Base-by-base conservation (phyloP, 768 basidiomycete species). In the Hygrocybe coccinea region DNA sequence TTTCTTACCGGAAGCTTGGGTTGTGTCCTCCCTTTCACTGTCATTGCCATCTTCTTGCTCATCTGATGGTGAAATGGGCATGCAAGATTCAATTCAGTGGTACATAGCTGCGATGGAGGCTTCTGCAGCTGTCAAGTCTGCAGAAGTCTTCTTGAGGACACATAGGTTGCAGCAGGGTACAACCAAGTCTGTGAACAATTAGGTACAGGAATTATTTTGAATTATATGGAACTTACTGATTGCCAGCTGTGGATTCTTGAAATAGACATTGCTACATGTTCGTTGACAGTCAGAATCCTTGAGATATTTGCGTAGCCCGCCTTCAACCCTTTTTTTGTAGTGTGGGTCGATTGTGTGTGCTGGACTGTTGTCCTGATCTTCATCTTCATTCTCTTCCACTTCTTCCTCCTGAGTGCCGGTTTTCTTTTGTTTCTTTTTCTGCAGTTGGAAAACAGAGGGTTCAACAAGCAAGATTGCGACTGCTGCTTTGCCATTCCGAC, bases 241-340 rank as follows among this genome's bases (percentile, higher is more conserved):
- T 29, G 58, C 55, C 24, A 15, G 52, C 2, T 59, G 56, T 7
- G 67, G 71, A 55, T 72, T 74, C 11, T 62, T 36, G 50, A 73
- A 76, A 50, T 71, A 69, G 38, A 55, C 43, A 56, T 74, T 65
- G 1, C 29, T 29, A 29, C 29, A 29, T 29, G 8, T 29, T 29
- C 29, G 29, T 29, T 29, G 64, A 24, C 0, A 73, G 43, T 10
- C 66, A 62, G 1, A 67, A 58, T 1, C 71, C 19, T 62, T 59
- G 21, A 74, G 67, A 62, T 67, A 74, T 24, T 51, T 52, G 1
- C 68, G 60, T 48, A 75, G 39, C 6, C 51, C 55, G 2, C 60
- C 60, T 33, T 76, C 71, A 1, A 74, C 66, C n/a, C 66, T 67
- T 56, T 72, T 72, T 61, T 61, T 44, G 48, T 52, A 3, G 52